Base-by-base conservation (phyloP, 208 protist genomes). In the Wallacemonas sp. region DNA sequence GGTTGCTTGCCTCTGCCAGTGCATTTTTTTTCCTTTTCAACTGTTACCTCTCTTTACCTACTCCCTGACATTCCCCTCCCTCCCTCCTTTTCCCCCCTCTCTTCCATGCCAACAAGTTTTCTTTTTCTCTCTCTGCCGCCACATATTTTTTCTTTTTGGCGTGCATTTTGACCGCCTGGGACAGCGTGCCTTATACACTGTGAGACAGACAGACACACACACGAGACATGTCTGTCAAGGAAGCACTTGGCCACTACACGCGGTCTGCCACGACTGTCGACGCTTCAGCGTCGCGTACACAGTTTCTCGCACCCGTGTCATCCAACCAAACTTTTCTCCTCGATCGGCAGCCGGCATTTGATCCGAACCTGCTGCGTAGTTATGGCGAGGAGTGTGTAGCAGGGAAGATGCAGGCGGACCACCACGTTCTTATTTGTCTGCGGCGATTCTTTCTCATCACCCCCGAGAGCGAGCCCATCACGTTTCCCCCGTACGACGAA, bases 401-500 rank as follows among this genome's bases (percentile, higher is more conserved):
- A 11, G 52, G 10, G 22, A 59, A 39, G 20, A 41, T 59, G 52
- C 29, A 38, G 23, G 33, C 36, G 3, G 46, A 44, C 46, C 80
- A 79, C 49, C 81, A 87, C 54, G 42, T 79, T 0, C 57, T 87
- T 32, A 52, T 87, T 25, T 83, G 81, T 42, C 73, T 49, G 8
- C 73, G 74, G 12, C 67, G 81, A n/a, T 61, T 87, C 16, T 67
- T 89, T 44, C 42, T 93, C 46, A 73, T 93, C 0, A 76, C 76
- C 14, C 46, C 63, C 20, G 55, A 75, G 2, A 49, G 49, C 18
- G 67, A 65, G 11, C 68, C 81, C 42, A 82, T 89, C 45, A 77
- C 77, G 26, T 91, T 84, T 32, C 85, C 83, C 2, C 85, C 88
- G 3, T 91, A 86, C 49, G 67, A 77, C 28, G 68, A 61, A 23